phyloP scores from a whole-genome alignment of 495 filamentous ascomycete genomes.

The Talaromyces borbonicus region DNA sequence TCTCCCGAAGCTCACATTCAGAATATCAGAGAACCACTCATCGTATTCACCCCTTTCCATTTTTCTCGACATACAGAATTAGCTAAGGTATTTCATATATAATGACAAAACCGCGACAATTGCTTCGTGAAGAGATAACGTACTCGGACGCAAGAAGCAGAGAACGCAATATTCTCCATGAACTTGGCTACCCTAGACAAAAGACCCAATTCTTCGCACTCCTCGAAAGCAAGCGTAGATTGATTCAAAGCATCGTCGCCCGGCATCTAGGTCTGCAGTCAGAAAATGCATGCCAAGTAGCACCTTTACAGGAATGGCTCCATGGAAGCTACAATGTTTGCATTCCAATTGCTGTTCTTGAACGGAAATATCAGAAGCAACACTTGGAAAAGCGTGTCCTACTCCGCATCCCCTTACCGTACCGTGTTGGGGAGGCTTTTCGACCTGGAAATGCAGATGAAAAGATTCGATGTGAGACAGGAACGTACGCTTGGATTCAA shows the following conservation, averaged over 20 bases:
- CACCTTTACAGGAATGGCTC: conserved; percentile 17
- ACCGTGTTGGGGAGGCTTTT: conserved; percentile 23
- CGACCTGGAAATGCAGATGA: conserved; percentile 26
- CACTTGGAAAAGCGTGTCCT: conserved; percentile 18
- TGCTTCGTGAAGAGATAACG: too few species aligned
- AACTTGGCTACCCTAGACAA: conserved; percentile 11
- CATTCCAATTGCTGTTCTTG: conserved; percentile 18
- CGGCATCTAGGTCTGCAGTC: conserved; percentile 17
- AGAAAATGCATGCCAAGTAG: conserved; percentile 11
- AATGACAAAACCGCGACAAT: too few species aligned
- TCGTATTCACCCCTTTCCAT: too few species aligned
- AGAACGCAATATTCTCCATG: conserved; percentile 14
- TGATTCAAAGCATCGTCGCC: conserved; percentile 18
- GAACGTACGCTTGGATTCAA: conserved; percentile 20
- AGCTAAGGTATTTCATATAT: too few species aligned
- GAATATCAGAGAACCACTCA: too few species aligned
- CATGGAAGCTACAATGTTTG: conserved; percentile 30
- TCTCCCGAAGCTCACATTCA: too few species aligned
- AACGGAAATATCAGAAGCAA: not conserved
- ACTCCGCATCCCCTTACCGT: conserved; percentile 28
- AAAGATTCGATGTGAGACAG: conserved; percentile 27
- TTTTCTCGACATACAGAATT: too few species aligned
- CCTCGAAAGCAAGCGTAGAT: conserved; percentile 7
- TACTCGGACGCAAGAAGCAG: too few species aligned
- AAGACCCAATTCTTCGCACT: conserved; percentile 12